These are phyloP conservation scores for Raffaelea albimanens DNA, from an alignment of 2,329 filamentous ascomycete genomes.

Conservation along the genomic window DNA sequence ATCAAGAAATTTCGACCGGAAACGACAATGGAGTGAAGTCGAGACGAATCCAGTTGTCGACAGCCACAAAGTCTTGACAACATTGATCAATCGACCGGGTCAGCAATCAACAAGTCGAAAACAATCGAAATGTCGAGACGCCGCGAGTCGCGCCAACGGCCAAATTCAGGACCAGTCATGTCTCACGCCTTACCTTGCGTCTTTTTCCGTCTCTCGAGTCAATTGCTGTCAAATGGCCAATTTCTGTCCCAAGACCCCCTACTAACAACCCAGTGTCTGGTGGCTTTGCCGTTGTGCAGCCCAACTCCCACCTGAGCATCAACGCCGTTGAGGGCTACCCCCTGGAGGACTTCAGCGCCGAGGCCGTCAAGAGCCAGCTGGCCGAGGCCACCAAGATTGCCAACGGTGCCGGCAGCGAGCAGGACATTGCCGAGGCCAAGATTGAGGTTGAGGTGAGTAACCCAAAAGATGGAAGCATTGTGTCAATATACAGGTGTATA, in stretches of 20 bases:
- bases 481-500: neutral
- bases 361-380: constrained; percentile 82
- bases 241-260: neutral
- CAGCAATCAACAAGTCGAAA: no score
- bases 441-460: constrained; percentile 85
- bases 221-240: neutral
- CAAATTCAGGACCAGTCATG: neutral
- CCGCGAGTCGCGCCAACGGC: no score
- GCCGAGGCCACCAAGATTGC: constrained; percentile 93
- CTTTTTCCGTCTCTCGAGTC: no score
- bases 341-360: constrained; percentile 90
- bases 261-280: constrained; percentile 61
- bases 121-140: no score
- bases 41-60: no score
- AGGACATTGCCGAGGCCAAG: constrained; percentile 97
- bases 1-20: no score
- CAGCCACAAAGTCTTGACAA: no score
- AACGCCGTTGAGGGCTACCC: constrained; percentile 95
- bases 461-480: neutral
- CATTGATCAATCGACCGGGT: no score
- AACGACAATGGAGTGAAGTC: no score
- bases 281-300: constrained; percentile 94
- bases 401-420: constrained; percentile 82
- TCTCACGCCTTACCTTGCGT: no score
- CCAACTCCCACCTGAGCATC: constrained; percentile 90